Conservation (phyloP, 495 filamentous ascomycete genomes). For the Penicillium chermesinum region DNA sequence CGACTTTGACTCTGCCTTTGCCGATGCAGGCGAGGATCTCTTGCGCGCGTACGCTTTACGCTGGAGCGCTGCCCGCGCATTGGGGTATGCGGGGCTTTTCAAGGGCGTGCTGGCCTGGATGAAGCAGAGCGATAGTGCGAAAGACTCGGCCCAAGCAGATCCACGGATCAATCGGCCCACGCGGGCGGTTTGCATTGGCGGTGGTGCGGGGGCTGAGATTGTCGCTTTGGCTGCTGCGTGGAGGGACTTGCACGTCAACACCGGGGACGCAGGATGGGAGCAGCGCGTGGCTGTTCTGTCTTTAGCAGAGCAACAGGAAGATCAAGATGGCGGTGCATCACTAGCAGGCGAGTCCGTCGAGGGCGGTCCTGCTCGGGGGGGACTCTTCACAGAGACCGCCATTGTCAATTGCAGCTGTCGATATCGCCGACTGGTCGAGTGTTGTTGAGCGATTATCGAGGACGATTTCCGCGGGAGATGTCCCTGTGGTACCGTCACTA, state of each 20-base stretch:
- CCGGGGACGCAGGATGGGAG: neutral
- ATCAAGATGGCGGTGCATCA: too few species aligned
- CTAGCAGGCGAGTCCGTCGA: too few species aligned
- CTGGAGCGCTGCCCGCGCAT: constrained; percentile 77
- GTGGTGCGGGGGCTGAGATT: constrained; percentile 80
- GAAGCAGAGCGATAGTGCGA: constrained; percentile 15
- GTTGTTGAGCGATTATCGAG: constrained; percentile 53
- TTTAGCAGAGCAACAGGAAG: constrained; percentile 13
- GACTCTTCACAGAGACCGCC: constrained; percentile 1
- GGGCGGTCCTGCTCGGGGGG: too few species aligned
- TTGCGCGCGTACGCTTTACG: constrained; percentile 77
- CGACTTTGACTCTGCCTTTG: constrained; percentile 76
- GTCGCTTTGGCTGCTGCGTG: constrained; percentile 67
- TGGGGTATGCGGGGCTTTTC: constrained; percentile 72
- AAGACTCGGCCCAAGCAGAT: neutral
- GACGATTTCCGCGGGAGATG: constrained; percentile 29
- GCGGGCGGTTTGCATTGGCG: constrained; percentile 71
- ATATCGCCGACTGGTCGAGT: constrained; percentile 70
- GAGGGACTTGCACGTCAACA: constrained; percentile 30
- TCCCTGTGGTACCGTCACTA: constrained; percentile 19
- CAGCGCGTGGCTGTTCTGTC: constrained; percentile 16
- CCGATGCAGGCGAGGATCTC: constrained; percentile 52
- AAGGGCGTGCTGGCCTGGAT: constrained; percentile 30
- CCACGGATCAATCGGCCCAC: neutral
- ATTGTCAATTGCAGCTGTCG: constrained; percentile 61